Base-by-base conservation (phyloP, 306 rosid genomes). In the Pyrus pyrifolia region DNA sequence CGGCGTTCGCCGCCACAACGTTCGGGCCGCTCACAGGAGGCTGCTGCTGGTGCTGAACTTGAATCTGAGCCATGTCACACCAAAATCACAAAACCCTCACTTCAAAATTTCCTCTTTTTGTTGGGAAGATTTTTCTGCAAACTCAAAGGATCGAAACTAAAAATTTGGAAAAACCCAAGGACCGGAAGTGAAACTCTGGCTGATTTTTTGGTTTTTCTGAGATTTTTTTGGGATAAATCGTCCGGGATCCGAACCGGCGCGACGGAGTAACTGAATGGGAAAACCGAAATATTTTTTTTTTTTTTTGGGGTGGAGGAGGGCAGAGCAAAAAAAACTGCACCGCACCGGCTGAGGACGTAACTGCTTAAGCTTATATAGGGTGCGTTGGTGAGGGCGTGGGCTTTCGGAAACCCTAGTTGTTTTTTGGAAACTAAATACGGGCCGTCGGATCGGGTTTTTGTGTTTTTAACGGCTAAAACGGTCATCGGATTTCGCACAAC, bases 11-110 rank as follows among this genome's bases (percentile, higher is more conserved):
- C 4, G 84, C 80, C 0, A 68, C 85, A 15, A 86, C 86, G 61
- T 79, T 84, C 0, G 86, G 78, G 8, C 78, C 84, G 51, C 88
- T 11, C 4, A 17, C 82, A 0, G 87, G 80, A 84, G 67, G 57
- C 82, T 82, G 91, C 81, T 82, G 91, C 80, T 82, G 91, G 67
- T 75, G 96, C 79, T 88, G 96, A 68, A 87, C 88, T 88, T 89
- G 92, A 82, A 80, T 84, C 87, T 91, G 92, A 76, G 97, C 92
- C 97, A 87, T 49, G 55, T 87, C 78, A 30, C 72, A 75, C 77
- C 40, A 59, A 63, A 49, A 68, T 57, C 61, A 45, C 61, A 70
- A 76, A 59, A 60, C 68, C 70, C 46, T 13, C 21, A 58, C 60
- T 22, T 25, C 22, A 38, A 66, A 64, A 3, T 12, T 49, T 52